Evolutionary conservation across 2,329 filamentous ascomycete genomes (phyloP).

Genomic region (Fusarium sp.): DNA sequence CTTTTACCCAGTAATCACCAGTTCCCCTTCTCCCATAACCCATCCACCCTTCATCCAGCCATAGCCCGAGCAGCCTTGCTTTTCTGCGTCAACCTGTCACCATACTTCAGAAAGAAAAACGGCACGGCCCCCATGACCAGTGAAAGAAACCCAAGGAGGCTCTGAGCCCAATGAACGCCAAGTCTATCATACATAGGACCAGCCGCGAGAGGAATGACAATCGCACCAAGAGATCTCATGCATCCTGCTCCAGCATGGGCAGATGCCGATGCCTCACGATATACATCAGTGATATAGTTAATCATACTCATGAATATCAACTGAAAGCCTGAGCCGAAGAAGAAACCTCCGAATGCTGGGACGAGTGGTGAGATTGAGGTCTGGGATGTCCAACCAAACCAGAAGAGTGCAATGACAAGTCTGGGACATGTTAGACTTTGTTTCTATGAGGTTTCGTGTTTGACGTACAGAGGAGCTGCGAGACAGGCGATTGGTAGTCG

Average conservation of each 20-base stretch:
- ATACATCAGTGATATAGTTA: slow-evolving; percentile 49
- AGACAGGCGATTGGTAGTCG: slow-evolving; percentile 58
- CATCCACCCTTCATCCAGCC: not conserved
- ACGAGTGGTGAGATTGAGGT: slow-evolving; percentile 44
- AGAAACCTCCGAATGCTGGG: slow-evolving; percentile 53
- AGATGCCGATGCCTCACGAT: slow-evolving; percentile 46
- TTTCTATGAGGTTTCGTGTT: slow-evolving; percentile 17
- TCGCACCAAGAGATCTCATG: slow-evolving; percentile 46
- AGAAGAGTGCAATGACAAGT: slow-evolving; percentile 64
- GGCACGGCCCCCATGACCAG: slow-evolving; percentile 46
- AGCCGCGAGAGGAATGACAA: slow-evolving; percentile 46
- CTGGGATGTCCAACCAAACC: slow-evolving; percentile 67
- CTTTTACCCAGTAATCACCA: not conserved
- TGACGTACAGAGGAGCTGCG: slow-evolving; percentile 66
- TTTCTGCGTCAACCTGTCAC: slow-evolving; percentile 41
- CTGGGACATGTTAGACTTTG: slow-evolving; percentile 42
- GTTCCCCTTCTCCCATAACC: no score
- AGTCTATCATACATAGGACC: slow-evolving; percentile 46
- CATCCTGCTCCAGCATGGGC: slow-evolving; percentile 47
- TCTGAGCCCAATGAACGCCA: slow-evolving; percentile 49
- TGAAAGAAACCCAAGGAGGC: slow-evolving; percentile 46
- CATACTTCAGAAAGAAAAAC: slow-evolving; percentile 46
- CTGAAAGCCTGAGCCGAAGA: slow-evolving; percentile 52
- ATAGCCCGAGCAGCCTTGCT: slow-evolving; percentile 38
- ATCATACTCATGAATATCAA: slow-evolving; percentile 49